Base-by-base conservation (phyloP, 176 grass and related monocot species). In the Paspalum vaginatum region DNA sequence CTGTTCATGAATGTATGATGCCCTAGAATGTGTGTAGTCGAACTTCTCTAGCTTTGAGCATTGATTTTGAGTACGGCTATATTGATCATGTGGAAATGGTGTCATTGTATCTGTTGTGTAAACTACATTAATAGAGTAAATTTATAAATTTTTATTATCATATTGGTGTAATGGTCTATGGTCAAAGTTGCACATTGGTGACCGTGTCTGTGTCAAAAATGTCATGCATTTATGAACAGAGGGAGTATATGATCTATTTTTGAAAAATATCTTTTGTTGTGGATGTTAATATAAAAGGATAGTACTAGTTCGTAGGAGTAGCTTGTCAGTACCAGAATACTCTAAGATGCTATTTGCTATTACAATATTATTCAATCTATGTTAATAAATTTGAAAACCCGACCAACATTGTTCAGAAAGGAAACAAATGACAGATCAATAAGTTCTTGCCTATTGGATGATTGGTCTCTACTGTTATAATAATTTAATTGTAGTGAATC, bases 271-370 rank as follows among this genome's bases (percentile, higher is more conserved):
- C 8, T 18, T 79, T 17, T 68, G 44, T 44, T 68, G 37, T 15
- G 8, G 5, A 32, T 63, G 57, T 44, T 59, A 69, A 25, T 70
- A 54, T 21, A 61, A 77, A 32, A 77, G 67, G 67, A 45, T 27
- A 52, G 11, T 47, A 73, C 17, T 62, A 45, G 42, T 69, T 72
- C 11, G 25, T 85, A 42, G 16, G 27, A 27, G 10, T 32, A 32
- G 32, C 32, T 56, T 51, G 49, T 85, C 8, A 70, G 65, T 46
- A 52, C 54, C 44, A 85, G 21, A 68, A 77, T 52, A 61, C 10
- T 77, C 10, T 65, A 61, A 49, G 39, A 26, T 24, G 4, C 13
- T 63, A 38, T 63, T 63, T 46, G 60, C 3, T 32, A 32, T n/a
- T n/a, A n/a, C n/a, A n/a, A n/a, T n/a, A n/a, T n/a, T n/a, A n/a